Conservation (phyloP, 805 yeast genomes). For the Cyberlindnera sargentensis region DNA sequence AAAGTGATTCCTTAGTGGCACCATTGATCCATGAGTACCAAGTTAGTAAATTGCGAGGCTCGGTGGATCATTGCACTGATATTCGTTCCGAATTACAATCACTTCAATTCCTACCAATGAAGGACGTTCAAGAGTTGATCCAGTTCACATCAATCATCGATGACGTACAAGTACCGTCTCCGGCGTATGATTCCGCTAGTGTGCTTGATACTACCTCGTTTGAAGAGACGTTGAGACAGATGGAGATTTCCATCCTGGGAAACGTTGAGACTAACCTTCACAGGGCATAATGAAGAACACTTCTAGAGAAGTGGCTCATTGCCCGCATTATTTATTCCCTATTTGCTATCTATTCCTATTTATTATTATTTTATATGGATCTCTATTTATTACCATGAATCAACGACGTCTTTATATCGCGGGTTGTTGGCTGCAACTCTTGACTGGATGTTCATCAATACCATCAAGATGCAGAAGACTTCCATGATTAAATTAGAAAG, state of each 20-base stretch:
- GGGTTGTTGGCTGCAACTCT: no score
- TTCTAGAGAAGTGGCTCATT: no score
- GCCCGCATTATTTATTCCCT: no score
- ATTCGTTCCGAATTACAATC: neutral
- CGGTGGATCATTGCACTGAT: conserved; percentile 6
- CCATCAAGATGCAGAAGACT: no score
- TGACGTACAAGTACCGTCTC: neutral
- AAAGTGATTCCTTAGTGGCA: conserved; percentile 15
- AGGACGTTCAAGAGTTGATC: conserved; percentile 3
- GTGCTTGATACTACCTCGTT: conserved; percentile 1
- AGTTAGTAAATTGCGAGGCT: conserved; percentile 5
- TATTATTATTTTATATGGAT: no score
- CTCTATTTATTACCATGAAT: no score
- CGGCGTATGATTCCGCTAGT: neutral
- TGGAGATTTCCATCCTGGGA: conserved; percentile 19
- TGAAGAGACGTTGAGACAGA: conserved; percentile 8
- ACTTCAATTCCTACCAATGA: conserved; percentile 8
- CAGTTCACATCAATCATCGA: conserved; percentile 1
- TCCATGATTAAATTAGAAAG: no score
- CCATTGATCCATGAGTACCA: conserved; percentile 8
- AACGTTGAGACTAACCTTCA: conserved; percentile 10
- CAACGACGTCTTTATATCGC: no score
- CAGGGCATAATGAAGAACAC: no score
- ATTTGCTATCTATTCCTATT: no score
- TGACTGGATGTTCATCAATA: no score